phyloP scores from a whole-genome alignment of 164 flowering plant species.

The Annona cherimola region DNA sequence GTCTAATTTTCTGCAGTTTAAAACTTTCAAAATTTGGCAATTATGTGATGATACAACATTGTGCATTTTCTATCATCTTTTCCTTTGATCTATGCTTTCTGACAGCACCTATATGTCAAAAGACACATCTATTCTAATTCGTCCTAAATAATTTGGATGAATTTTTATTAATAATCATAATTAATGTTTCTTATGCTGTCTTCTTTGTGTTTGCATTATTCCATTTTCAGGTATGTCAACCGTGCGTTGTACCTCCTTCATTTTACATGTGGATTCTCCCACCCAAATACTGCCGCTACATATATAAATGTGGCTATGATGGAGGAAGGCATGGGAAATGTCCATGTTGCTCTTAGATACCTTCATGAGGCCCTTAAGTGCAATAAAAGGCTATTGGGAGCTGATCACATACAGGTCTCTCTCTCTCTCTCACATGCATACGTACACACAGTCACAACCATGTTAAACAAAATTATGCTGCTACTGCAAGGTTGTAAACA shows the following conservation, averaged over 20 bases:
- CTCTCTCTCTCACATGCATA: slow-evolving; percentile 15
- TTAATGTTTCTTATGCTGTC: not conserved
- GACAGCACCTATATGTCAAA: not conserved
- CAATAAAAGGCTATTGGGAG: slow-evolving; percentile 75
- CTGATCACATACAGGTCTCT: slow-evolving; percentile 81
- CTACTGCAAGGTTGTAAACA: not conserved
- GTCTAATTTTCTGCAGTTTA: not conserved
- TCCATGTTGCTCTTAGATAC: slow-evolving; percentile 83
- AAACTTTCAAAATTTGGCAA: not conserved
- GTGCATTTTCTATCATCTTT: not conserved
- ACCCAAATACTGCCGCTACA: slow-evolving; percentile 92
- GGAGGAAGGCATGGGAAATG: slow-evolving; percentile 97
- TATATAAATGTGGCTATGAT: slow-evolving; percentile 96
- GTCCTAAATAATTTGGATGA: not conserved
- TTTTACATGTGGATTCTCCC: slow-evolving; percentile 83
- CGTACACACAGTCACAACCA: not conserved
- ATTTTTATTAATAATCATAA: not conserved
- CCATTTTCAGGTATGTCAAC: slow-evolving; percentile 62
- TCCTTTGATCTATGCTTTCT: not conserved
- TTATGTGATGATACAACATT: not conserved
- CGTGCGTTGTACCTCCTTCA: slow-evolving; percentile 85
- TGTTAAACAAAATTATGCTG: not conserved
- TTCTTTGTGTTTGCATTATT: not conserved
- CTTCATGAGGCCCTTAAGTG: slow-evolving; percentile 93
- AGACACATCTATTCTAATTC: not conserved